These are phyloP conservation scores for Aspergillus taichungensis DNA, from an alignment of 495 filamentous ascomycete genomes.

Conservation along the genomic window DNA sequence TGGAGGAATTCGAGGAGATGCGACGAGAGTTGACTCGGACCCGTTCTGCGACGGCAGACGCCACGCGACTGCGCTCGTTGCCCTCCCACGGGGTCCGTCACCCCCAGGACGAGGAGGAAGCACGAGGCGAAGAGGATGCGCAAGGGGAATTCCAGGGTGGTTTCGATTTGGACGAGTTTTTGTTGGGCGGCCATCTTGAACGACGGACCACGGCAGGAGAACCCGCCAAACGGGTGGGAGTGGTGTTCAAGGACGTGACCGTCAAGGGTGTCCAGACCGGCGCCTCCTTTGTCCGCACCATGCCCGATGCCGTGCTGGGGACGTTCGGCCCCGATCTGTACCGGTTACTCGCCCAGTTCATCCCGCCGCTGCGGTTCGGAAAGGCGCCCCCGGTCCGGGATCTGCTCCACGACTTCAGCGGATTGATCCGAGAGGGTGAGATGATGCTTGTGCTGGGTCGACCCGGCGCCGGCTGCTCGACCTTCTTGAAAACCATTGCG, in stretches of 20 bases:
- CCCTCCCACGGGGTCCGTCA: constrained; percentile 21
- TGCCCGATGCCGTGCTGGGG: constrained; percentile 70
- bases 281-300: constrained; percentile 59
- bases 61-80: constrained; percentile 12
- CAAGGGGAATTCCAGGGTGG: constrained; percentile 41
- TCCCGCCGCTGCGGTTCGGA: constrained; percentile 53
- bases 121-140: constrained; percentile 17
- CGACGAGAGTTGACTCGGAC: constrained; percentile 51
- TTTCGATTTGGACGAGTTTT: constrained; percentile 66
- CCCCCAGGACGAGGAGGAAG: constrained; percentile 29
- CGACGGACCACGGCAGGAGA: constrained; percentile 56
- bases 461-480: constrained; percentile 72
- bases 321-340: constrained; percentile 83
- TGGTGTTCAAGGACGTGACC: constrained; percentile 71
- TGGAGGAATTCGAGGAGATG: constrained; percentile 65
- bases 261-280: constrained; percentile 65
- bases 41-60: constrained; percentile 21
- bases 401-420: constrained; percentile 68
- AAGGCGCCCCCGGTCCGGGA: constrained; percentile 44
- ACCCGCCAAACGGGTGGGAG: constrained; percentile 75
- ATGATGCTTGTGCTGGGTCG: constrained; percentile 81
- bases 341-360: constrained; percentile 50
- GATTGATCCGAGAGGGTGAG: constrained; percentile 67
- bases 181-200: constrained; percentile 74
- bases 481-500: constrained; percentile 68